Evolutionary conservation across 1,284 basidiomycete genomes (phyloP), one percentile per base, ranked within the genome.

Genomic region (Kalmanozyma brasiliensis): DNA sequence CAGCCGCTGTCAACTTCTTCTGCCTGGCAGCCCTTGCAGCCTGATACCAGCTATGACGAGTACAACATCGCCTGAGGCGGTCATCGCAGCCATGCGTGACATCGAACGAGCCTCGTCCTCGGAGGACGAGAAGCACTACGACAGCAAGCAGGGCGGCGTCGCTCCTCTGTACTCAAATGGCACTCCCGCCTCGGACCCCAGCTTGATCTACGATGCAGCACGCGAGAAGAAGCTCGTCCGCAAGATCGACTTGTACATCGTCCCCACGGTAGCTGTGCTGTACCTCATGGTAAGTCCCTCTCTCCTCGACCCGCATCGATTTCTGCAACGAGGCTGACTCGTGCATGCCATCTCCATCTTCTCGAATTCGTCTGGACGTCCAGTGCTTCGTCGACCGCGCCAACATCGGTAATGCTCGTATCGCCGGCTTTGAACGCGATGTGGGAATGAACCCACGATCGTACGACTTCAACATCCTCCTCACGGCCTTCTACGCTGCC

Each of bases 181-280:
- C 2, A 55, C 62, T n/a, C 52, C 52, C 29, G 35, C 33, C 4
- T 52, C 51, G 8, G 48, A 55, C 1, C 48, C 43, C 2, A 47
- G 32, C 17, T 17, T 49, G 40, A 57, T 69, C 29, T 94, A 94
- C 81, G 72, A 63, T 52, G 71, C 64, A 34, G 58, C 42, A 23
- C 52, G 20, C 49, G 78, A 48, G 45, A 67, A 38, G 23, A 46
- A 49, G 26, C 43, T 78, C 11, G 48, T 72, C 17, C 45, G 70
- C 35, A 78, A 82, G 56, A 65, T 82, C 26, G 80, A 82, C 49
- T 16, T 73, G 11, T 55, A 59, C 22, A 65, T 81, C 37, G 58
- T 78, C 2, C 73, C 76, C 9, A 63, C 62, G 11, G 76, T 77
- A 2, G 66, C 76, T 0, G 6, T 74, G 24, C 33, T 73, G 0